Conservation (phyloP, 805 yeast genomes). For the Kodamaea kakaduensis region DNA sequence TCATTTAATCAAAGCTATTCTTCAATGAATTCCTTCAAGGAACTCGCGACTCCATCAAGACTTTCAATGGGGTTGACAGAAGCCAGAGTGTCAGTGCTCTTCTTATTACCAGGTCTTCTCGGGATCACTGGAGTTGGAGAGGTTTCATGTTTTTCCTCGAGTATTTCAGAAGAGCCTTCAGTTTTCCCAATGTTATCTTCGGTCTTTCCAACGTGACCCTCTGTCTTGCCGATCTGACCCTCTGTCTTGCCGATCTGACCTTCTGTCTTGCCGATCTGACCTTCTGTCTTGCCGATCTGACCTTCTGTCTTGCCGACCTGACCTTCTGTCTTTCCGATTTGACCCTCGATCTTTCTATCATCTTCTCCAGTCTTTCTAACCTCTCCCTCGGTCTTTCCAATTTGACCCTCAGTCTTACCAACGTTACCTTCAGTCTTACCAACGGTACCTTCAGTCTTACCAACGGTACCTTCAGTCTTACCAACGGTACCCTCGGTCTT, state of each 20-base stretch:
- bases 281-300: slow-evolving; percentile 1
- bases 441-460: neutral
- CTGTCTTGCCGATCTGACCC: neutral
- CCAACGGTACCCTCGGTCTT: neutral
- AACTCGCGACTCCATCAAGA: slow-evolving; percentile 1
- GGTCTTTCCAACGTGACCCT: slow-evolving; percentile 2
- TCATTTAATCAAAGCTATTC: neutral
- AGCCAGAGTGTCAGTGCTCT: neutral
- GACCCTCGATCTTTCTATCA: neutral
- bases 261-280: neutral
- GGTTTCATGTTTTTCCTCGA: neutral
- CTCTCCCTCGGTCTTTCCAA: neutral
- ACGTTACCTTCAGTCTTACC: slow-evolving; percentile 1
- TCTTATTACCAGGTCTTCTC: neutral
- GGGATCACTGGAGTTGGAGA: slow-evolving; percentile 1
- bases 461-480: neutral
- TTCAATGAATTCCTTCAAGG: slow-evolving; percentile 1
- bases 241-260: neutral
- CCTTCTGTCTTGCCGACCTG: neutral
- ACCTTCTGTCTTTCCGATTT: neutral
- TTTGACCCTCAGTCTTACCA: neutral
- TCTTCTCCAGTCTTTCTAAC: neutral
- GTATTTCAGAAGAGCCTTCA: neutral
- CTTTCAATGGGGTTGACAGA: neutral
- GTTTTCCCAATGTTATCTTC: neutral